Evolutionary conservation across 2,329 filamentous ascomycete genomes (phyloP).

Genomic region (Thelonectria rubi): DNA sequence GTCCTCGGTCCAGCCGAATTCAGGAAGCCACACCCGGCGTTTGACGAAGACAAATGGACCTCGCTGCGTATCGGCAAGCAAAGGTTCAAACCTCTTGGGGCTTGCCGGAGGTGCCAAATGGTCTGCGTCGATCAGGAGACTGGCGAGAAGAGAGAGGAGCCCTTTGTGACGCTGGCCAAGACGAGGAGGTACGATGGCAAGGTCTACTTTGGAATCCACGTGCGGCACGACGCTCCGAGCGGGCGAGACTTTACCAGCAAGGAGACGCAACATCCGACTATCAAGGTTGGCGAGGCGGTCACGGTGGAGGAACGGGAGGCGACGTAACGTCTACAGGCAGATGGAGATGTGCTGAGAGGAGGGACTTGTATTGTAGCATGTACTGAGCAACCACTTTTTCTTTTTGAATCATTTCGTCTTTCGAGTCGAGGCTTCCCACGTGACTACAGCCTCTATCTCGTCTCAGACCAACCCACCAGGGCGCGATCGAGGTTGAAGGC

Average conservation of each 20-base stretch:
- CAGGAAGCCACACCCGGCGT: conserved; percentile 62
- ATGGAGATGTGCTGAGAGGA: too few species aligned
- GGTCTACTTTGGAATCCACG: conserved; percentile 89
- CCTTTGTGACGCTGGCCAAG: conserved; percentile 87
- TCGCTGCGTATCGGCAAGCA: conserved; percentile 71
- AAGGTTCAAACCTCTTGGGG: conserved; percentile 76
- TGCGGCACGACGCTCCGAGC: conserved; percentile 57
- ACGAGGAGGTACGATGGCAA: conserved; percentile 84
- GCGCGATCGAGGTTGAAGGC: conserved; percentile 77
- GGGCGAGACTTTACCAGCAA: conserved; percentile 16
- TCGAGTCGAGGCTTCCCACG: too few species aligned
- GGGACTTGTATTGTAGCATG: background rate
- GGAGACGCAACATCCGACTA: conserved; percentile 48
- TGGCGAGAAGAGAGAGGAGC: conserved; percentile 80
- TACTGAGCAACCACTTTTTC: background rate
- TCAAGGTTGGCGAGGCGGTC: conserved; percentile 60
- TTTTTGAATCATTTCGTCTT: background rate
- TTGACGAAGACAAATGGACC: conserved; percentile 83
- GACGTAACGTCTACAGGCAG: background rate
- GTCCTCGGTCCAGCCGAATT: conserved; percentile 64
- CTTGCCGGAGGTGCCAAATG: conserved; percentile 94
- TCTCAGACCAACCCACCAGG: conserved; percentile 35
- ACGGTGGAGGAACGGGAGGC: conserved; percentile 31
- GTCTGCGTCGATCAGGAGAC: conserved; percentile 91
- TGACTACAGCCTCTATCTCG: conserved; percentile 28